A percentile compares a stretch with the other conserved stretches of the same genome.
phyloP scores from a whole-genome alignment of 805 yeast species.

The Candida koratica region DNA sequence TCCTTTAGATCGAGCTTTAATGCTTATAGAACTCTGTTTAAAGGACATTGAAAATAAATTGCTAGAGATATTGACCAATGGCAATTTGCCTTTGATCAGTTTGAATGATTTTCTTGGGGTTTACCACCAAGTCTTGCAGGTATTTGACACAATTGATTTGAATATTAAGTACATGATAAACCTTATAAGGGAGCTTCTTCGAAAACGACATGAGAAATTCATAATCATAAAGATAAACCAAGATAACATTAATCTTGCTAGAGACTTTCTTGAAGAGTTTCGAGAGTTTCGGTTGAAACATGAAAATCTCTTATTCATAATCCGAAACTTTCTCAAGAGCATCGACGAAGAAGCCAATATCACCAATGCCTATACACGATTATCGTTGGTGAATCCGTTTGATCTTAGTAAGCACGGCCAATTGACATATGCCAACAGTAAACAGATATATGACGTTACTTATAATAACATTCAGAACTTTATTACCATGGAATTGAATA shows the following conservation, averaged over 20 bases:
- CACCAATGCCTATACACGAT: conserved; percentile 26
- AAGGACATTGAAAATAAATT: conserved; percentile 50
- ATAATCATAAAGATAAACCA: conserved; percentile 59
- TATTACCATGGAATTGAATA: conserved; percentile 23
- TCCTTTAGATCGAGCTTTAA: conserved; percentile 61
- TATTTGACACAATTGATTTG: conserved; percentile 54
- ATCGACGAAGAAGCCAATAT: conserved; percentile 17
- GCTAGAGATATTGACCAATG: conserved; percentile 25
- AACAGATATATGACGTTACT: conserved; percentile 22
- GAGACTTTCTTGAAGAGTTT: conserved; percentile 43
- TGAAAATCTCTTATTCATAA: conserved; percentile 41
- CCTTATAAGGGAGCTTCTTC: conserved; percentile 66
- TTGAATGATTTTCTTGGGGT: conserved; percentile 35
- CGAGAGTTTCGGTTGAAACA: conserved; percentile 50
- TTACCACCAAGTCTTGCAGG: conserved; percentile 21
- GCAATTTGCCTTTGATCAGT: conserved; percentile 43
- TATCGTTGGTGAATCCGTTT: conserved; percentile 26
- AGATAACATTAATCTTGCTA: conserved; percentile 28
- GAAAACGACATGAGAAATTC: conserved; percentile 71
- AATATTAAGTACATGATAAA: conserved; percentile 60
- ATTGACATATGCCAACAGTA: conserved; percentile 27
- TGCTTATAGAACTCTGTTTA: conserved; percentile 62
- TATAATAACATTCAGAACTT: conserved; percentile 21
- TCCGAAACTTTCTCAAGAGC: conserved; percentile 17
- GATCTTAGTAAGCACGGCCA: conserved; percentile 32